These are phyloP conservation scores for Grigorovia transvaalensis DNA, from an alignment of 805 yeast species.

Conservation along the genomic window DNA sequence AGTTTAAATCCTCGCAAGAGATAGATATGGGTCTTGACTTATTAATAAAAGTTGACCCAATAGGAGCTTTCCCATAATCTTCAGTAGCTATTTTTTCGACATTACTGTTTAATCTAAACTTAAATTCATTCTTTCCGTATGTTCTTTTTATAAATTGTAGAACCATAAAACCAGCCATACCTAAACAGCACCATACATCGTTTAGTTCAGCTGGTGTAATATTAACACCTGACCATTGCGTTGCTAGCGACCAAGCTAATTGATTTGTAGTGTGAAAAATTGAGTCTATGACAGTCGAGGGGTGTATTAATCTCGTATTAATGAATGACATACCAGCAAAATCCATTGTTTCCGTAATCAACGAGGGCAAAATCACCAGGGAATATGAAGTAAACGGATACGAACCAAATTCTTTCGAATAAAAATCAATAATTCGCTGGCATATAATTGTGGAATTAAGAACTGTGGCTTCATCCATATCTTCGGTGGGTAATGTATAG, in stretches of 20 bases:
- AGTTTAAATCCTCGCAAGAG: slow-evolving; percentile 42
- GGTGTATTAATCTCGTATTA: slow-evolving; percentile 59
- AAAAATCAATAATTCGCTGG: slow-evolving; percentile 70
- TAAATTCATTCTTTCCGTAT: slow-evolving; percentile 77
- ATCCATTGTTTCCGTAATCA: slow-evolving; percentile 40
- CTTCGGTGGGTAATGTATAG: slow-evolving; percentile 53
- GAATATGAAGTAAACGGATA: slow-evolving; percentile 82
- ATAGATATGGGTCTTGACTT: slow-evolving; percentile 25
- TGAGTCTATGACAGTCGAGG: slow-evolving; percentile 69
- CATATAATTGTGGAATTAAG: slow-evolving; percentile 69
- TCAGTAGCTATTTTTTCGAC: slow-evolving; percentile 58
- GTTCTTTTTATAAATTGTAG: slow-evolving; percentile 54
- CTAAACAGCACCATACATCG: slow-evolving; percentile 84
- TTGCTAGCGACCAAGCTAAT: slow-evolving; percentile 60
- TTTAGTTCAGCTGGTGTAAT: slow-evolving; percentile 70
- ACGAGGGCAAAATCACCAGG: slow-evolving; percentile 58
- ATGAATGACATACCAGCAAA: slow-evolving; percentile 50
- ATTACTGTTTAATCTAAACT: slow-evolving; percentile 54
- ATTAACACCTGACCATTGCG: slow-evolving; percentile 90
- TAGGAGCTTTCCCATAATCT: slow-evolving; percentile 71
- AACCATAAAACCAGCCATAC: slow-evolving; percentile 78
- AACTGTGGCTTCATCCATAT: slow-evolving; percentile 33
- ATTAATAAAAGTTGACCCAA: slow-evolving; percentile 50
- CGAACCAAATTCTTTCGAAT: slow-evolving; percentile 81
- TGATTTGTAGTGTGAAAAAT: slow-evolving; percentile 57